A percentile compares a stretch with the other conserved stretches of the same genome.
phyloP scores from a whole-genome alignment of 441 rosid genomes.

The Macaranga tanarius region DNA sequence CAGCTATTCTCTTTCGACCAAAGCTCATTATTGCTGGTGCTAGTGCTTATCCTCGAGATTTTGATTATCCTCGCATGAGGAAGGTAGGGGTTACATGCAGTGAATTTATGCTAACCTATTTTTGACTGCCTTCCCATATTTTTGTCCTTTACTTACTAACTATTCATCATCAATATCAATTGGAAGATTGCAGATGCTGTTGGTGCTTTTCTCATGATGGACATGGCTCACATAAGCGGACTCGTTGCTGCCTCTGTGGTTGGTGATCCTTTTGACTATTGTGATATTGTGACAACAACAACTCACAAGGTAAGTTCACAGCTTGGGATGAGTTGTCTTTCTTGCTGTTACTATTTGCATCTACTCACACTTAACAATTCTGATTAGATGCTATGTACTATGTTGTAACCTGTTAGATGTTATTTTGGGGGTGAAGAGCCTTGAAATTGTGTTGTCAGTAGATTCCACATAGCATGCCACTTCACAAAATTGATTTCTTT shows the following conservation, averaged over 20 bases:
- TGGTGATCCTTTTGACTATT: conserved; percentile 77
- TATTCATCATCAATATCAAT: conserved; percentile 25
- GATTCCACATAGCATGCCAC: not conserved
- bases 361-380: not conserved
- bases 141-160: conserved; percentile 18
- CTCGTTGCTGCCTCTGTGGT: conserved; percentile 89
- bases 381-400: not conserved
- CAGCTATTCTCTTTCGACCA: conserved; percentile 80
- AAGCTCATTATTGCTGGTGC: conserved; percentile 94
- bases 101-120: not conserved
- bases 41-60: conserved; percentile 92
- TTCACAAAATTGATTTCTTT: not conserved
- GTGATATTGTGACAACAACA: conserved; percentile 92
- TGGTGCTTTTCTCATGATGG: conserved; percentile 94
- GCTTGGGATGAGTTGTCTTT: not conserved
- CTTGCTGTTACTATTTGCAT: not conserved
- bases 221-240: conserved; percentile 94
- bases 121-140: not conserved
- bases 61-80: conserved; percentile 86
- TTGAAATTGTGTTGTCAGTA: not conserved
- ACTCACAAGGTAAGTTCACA: conserved; percentile 68
- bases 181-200: conserved; percentile 79
- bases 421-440: not conserved
- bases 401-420: not conserved
- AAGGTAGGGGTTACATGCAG: conserved; percentile 45